These are phyloP conservation scores for Colletotrichum sp. DNA, from an alignment of 2,329 filamentous ascomycete genomes.

Conservation along the genomic window DNA sequence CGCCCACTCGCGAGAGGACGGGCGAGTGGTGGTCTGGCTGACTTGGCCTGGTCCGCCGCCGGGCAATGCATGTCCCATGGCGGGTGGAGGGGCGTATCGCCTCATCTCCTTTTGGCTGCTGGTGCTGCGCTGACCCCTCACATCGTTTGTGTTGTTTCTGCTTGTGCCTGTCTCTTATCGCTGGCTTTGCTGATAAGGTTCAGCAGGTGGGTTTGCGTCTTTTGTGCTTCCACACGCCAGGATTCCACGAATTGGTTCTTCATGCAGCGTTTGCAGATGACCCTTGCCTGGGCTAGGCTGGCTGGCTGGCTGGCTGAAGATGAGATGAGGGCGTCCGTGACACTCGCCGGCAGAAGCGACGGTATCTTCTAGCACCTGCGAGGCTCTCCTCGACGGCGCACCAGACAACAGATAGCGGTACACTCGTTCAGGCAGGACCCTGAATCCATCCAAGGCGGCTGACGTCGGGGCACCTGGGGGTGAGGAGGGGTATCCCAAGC, in stretches of 20 bases:
- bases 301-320: background rate
- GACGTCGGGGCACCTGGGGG: background rate
- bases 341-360: background rate
- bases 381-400: background rate
- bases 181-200: constrained; percentile 3
- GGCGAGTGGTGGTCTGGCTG: background rate
- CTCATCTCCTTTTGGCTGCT: background rate
- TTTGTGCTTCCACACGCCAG: constrained; percentile 10
- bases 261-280: constrained; percentile 11
- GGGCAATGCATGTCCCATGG: background rate
- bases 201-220: constrained; percentile 4
- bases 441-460: constrained; percentile 1
- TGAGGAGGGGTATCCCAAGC: constrained; percentile 7
- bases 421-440: constrained; percentile 5
- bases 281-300: background rate
- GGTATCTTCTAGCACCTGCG: constrained; percentile 1
- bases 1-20: background rate
- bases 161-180: background rate
- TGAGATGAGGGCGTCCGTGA: background rate
- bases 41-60: background rate
- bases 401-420: background rate
- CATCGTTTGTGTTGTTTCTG: background rate
- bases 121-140: background rate
- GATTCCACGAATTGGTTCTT: constrained; percentile 6
- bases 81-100: background rate